Base-by-base conservation (phyloP, 164 flowering plant species). In the Magnolia officinalis region DNA sequence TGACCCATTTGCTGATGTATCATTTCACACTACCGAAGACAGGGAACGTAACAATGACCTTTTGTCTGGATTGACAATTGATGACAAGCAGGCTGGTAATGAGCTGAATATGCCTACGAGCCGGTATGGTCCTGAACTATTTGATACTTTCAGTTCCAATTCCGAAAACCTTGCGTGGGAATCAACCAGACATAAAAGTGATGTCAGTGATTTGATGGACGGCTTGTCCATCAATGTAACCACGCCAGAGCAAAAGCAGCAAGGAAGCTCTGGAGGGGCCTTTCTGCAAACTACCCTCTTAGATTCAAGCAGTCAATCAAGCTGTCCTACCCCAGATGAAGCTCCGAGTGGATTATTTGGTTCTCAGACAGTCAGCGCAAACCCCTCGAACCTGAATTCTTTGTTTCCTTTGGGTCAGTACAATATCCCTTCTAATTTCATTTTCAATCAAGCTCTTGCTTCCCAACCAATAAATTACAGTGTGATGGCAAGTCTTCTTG, bases 1-100 rank as follows among this genome's bases (percentile, higher is more conserved):
- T 73, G 97, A 96, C 72, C 99, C 97, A 14, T 96, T 96, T 82
- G 91, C 97, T 37, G 98, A 87, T 88, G 97, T 96, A 55, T 94
- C 97, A 50, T 96, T 96, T 76, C 96, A 90, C 81, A 74, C 86
- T 13, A 78, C 21, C 72, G 94, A 80, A 55, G 79, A 72, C 63
- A 85, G 67, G 75, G 91, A 84, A 71, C 80, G 78, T 50, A 85
- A 19, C 4, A 87, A 82, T 80, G 93, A 92, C 84, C 82, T 91
- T 52, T 94, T 94, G 80, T 86, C 94, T 50, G 98, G 97, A n/a
- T 83, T 89, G 88, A 79, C 83, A 18, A 75, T 89, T 74, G 95
- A 84, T 80, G 83, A 77, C 51, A 87, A 81, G 65, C 84, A 75
- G 68, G 76, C 66, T 73, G 75, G 74, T 49, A 74, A 63, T 75